Percentiles rank a stretch among this genome's conserved stretches.
These are phyloP conservation scores for Candida coquimbonensis DNA, from an alignment of 805 yeast species.

Conservation along the genomic window DNA sequence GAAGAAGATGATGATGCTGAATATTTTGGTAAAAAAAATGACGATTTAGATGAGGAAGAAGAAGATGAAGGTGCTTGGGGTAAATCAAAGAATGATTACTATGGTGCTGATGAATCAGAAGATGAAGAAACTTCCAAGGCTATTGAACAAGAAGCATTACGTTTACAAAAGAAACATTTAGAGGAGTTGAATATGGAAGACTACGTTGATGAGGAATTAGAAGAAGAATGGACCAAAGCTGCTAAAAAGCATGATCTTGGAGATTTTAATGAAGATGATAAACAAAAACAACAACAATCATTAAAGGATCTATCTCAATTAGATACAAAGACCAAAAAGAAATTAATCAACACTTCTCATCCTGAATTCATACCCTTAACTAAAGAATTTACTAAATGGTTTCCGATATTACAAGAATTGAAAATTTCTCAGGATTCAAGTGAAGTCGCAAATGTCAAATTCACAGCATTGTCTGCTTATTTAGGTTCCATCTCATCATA, in stretches of 20 bases:
- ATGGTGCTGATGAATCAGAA: slow-evolving; percentile 49
- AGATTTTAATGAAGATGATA: slow-evolving; percentile 17
- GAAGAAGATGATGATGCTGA: slow-evolving; percentile 26
- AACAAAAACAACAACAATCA: slow-evolving; percentile 23
- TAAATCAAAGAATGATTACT: slow-evolving; percentile 33
- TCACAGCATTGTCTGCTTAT: slow-evolving; percentile 69
- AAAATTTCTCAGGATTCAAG: slow-evolving; percentile 21
- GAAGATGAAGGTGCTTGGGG: slow-evolving; percentile 43
- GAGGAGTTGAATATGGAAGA: slow-evolving; percentile 72
- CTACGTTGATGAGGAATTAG: slow-evolving; percentile 68
- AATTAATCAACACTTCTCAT: slow-evolving; percentile 51
- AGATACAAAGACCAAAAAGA: slow-evolving; percentile 45
- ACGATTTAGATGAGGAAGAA: slow-evolving; percentile 23
- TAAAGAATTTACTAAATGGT: slow-evolving; percentile 46
- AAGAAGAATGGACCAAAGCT: slow-evolving; percentile 70
- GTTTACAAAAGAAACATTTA: slow-evolving; percentile 75
- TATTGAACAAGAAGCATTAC: slow-evolving; percentile 81
- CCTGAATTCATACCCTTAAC: slow-evolving; percentile 83
- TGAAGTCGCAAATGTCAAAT: slow-evolving; percentile 43
- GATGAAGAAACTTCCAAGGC: slow-evolving; percentile 69
- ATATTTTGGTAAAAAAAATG: slow-evolving; percentile 25
- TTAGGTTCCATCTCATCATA: slow-evolving; percentile 73
- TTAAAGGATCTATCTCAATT: slow-evolving; percentile 41
- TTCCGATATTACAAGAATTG: slow-evolving; percentile 35
- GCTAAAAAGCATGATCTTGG: slow-evolving; percentile 41